Base-by-base conservation (phyloP, 192 early-diverging fungal species). In the Pilaira anomala region DNA sequence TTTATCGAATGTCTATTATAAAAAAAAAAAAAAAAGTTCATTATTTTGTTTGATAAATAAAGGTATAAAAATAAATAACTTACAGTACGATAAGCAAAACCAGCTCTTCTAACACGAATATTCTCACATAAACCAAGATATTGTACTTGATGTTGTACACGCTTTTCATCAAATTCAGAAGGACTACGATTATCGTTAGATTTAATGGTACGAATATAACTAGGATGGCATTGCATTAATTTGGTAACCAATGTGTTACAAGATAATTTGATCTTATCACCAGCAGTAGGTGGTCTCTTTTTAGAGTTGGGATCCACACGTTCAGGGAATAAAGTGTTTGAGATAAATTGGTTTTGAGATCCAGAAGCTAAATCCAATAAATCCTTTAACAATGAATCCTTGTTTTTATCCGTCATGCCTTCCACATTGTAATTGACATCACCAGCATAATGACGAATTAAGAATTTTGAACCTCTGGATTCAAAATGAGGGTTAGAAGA, bases 361-460 rank as follows among this genome's bases (percentile, higher is more conserved):
- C 85, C 79, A 72, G 93, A 88, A 78, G 92, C 88, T 68, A 96
- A 78, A 48, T 90, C 82, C 33, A 98, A 81, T 46, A 98, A 82
- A 75, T 99, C 97, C 73, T 94, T 95, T 72, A 92, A 80, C 40
- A 97, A 83, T 48, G 92, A 85, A 70, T 99, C 97, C 76, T 98
- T 98, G 77, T 99, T 99, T 70, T 95, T 93, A 73, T 99, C 97
- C 0, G 92, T 94, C 87, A 99, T 97, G 2, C 95, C 94, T 18
- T 87, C 83, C 42, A 90, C 84, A 64, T 84, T 83, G 74, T 99
- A 99, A 36, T 88, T 88, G 29, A 99, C 97, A 72, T 93, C 87
- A 51, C 97, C 97, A 29, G 97, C 97, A 72, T 99, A 99, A 78
- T 99, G 97, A 70, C 90, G 85, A 60, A 97, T 78, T 14, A 89